Evolutionary conservation across 139 green algal genomes (phyloP).

Genomic region (Chlorella sp.): DNA sequence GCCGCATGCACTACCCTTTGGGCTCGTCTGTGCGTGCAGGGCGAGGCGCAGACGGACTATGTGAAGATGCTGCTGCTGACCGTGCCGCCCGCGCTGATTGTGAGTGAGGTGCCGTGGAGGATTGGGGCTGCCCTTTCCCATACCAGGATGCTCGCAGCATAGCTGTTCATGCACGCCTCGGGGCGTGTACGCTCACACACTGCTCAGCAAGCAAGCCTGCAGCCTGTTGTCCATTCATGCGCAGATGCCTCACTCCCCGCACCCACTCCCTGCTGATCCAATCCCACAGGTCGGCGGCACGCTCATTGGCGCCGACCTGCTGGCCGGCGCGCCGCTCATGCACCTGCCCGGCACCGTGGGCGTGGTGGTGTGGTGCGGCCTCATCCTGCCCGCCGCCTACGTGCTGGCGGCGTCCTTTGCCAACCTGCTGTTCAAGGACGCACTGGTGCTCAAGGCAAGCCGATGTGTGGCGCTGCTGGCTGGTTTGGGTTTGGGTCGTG

Average conservation of each 20-base stretch:
- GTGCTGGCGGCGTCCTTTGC: conserved; percentile 79
- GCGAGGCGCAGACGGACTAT: conserved; percentile 77
- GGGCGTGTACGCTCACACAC: no score
- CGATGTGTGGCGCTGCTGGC: background rate
- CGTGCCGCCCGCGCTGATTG: conserved; percentile 73
- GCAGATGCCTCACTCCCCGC: no score
- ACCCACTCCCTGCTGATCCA: no score
- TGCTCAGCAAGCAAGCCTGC: no score
- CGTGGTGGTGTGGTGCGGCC: conserved; percentile 84
- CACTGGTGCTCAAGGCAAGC: conserved; percentile 71
- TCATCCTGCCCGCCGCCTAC: conserved; percentile 84
- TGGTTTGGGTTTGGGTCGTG: conserved; percentile 65
- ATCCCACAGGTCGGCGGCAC: background rate
- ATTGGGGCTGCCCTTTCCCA: no score
- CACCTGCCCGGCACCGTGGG: conserved; percentile 86
- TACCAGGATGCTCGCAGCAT: no score
- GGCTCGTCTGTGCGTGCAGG: conserved; percentile 14
- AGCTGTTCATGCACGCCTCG: no score
- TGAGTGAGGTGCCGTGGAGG: no score
- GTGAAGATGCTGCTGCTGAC: conserved; percentile 87
- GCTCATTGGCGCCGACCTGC: conserved; percentile 64
- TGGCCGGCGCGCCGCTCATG: conserved; percentile 84
- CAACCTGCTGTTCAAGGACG: conserved; percentile 84
- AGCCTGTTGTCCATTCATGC: no score
- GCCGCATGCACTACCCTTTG: no score